phyloP scores from a whole-genome alignment of 805 yeast species.

The Ogataea populi-albae region DNA sequence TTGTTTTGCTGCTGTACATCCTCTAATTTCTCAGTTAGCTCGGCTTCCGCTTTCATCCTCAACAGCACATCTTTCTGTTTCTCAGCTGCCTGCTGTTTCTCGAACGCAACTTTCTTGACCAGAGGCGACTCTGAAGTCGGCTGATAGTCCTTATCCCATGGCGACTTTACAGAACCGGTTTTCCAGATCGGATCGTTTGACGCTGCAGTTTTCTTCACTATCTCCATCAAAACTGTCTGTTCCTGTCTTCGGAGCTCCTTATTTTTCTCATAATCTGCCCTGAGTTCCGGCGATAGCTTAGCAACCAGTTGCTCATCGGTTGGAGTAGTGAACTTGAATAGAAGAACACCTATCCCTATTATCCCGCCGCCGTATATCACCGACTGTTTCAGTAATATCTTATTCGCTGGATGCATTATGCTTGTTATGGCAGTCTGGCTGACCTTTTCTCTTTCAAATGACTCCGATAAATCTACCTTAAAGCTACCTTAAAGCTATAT shows the following conservation, averaged over 20 bases:
- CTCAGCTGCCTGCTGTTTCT: conserved; percentile 44
- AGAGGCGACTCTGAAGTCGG: conserved; percentile 34
- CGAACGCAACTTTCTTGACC: conserved; percentile 43
- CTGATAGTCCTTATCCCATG: conserved; percentile 54
- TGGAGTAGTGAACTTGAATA: conserved; percentile 76
- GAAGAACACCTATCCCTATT: conserved; percentile 66
- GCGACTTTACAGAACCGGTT: conserved; percentile 66
- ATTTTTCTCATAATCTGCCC: conserved; percentile 69
- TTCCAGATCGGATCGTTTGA: conserved; percentile 82
- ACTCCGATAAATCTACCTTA: too few relatives aligned
- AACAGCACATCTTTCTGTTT: conserved; percentile 39
- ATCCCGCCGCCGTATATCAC: conserved; percentile 57
- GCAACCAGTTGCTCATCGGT: conserved; percentile 77
- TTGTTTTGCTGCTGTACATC: not conserved
- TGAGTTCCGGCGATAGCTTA: conserved; percentile 75
- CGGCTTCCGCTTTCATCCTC: conserved; percentile 38
- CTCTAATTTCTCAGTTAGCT: conserved; percentile 21
- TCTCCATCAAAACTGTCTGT: conserved; percentile 66
- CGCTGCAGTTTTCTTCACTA: conserved; percentile 58
- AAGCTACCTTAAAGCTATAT: too few relatives aligned
- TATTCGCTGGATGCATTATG: conserved; percentile 11
- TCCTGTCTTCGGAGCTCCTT: conserved; percentile 60
- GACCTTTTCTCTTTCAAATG: too few relatives aligned
- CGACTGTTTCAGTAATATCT: conserved; percentile 28
- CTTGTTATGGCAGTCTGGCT: too few relatives aligned